phyloP scores from a whole-genome alignment of 139 green algal genomes.

The Yamagishiella unicocca region DNA sequence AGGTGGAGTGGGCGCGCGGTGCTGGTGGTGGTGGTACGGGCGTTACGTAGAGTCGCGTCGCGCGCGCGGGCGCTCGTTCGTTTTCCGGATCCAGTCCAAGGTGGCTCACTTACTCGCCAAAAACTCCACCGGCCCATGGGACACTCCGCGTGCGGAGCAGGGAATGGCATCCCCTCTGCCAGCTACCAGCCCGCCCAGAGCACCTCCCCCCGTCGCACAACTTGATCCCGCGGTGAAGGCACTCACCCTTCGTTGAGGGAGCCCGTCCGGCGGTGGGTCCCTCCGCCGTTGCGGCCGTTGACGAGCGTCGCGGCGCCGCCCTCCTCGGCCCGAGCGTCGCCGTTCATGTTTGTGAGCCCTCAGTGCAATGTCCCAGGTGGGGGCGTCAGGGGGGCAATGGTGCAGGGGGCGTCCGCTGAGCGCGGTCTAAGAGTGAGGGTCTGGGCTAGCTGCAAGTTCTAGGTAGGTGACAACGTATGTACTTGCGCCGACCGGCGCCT shows the following conservation, averaged over 20 bases:
- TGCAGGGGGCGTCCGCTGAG: not conserved
- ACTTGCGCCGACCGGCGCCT: not conserved
- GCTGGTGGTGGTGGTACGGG: not conserved
- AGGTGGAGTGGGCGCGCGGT: not conserved
- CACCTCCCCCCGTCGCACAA: not conserved
- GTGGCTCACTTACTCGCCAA: no score
- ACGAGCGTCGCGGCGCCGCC: not conserved
- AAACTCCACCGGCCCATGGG: slow-evolving; percentile 8
- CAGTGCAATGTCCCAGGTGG: not conserved
- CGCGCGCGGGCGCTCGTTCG: not conserved
- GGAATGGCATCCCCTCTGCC: not conserved
- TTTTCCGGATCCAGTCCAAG: not conserved
- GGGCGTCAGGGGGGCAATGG: not conserved
- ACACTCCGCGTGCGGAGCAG: not conserved
- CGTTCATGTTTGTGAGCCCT: not conserved
- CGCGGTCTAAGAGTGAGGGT: not conserved
- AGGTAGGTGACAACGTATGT: not conserved
- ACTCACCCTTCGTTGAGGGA: not conserved
- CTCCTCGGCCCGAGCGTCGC: not conserved
- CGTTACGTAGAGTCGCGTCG: not conserved
- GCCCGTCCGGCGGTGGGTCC: no score
- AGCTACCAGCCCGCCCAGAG: not conserved
- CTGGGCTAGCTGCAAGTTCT: not conserved
- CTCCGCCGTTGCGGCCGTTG: not conserved
- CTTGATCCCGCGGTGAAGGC: not conserved